Conservation (phyloP, 768 basidiomycete species). For the Collybia nuda region DNA sequence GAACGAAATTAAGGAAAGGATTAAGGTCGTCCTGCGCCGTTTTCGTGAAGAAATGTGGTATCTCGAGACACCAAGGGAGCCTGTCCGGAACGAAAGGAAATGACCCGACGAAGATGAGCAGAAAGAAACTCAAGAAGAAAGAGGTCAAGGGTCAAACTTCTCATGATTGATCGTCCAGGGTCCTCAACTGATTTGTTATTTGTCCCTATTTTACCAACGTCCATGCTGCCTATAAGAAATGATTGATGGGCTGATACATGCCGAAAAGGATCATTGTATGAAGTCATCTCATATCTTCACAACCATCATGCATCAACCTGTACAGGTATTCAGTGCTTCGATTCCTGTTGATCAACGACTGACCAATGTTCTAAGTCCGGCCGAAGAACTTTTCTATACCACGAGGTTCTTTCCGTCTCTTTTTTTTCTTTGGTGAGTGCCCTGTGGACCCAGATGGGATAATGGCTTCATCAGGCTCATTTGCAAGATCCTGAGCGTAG, state of each 20-base stretch:
- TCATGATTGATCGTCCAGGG: neutral
- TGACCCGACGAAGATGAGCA: conserved; percentile 7
- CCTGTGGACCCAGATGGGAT: conserved; percentile 14
- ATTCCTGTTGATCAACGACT: neutral
- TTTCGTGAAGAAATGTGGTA: conserved; percentile 13
- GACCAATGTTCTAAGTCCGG: conserved; percentile 2
- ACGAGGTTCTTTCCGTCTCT: conserved; percentile 10
- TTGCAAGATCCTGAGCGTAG: conserved; percentile 76
- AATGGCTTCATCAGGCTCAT: conserved; percentile 28
- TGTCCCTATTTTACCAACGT: no score
- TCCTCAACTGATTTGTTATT: neutral
- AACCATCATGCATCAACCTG: conserved; percentile 10
- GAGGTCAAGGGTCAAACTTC: conserved; percentile 4
- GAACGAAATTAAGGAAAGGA: neutral
- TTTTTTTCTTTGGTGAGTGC: conserved; percentile 14
- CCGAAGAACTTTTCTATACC: conserved; percentile 21
- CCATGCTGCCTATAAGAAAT: no score
- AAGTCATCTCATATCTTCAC: conserved; percentile 1
- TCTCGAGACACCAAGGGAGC: conserved; percentile 20
- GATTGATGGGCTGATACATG: no score
- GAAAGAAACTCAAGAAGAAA: conserved; percentile 11
- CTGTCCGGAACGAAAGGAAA: conserved; percentile 21
- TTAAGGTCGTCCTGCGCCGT: conserved; percentile 41
- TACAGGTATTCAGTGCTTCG: no score
- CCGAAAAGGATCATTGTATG: no score